Conservation (phyloP, 1,284 basidiomycete genomes). For the Fistulinella staudtii region DNA sequence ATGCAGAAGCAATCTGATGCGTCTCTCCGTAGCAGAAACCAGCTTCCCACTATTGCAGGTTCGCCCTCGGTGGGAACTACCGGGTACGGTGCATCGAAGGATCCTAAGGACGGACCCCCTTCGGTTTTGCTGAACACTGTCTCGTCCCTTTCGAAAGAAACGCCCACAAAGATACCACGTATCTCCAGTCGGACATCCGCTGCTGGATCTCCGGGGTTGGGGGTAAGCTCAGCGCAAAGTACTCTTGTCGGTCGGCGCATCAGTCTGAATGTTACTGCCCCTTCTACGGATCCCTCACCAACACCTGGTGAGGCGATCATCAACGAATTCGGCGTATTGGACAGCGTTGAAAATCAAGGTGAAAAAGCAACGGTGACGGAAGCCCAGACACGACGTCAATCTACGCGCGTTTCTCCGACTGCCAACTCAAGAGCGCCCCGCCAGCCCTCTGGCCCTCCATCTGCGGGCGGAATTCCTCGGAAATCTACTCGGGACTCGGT, state of each 20-base stretch:
- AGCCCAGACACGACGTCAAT: constrained; percentile 39
- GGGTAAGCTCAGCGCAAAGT: constrained; percentile 48
- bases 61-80: constrained; percentile 79
- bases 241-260: constrained; percentile 53
- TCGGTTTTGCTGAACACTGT: constrained; percentile 48
- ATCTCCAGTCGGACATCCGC: constrained; percentile 79
- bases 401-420: constrained; percentile 60
- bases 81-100: constrained; percentile 46
- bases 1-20: constrained; percentile 79
- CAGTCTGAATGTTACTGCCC: constrained; percentile 53
- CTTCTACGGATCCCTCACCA: constrained; percentile 65
- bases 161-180: constrained; percentile 92
- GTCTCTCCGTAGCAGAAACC: constrained; percentile 69
- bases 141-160: constrained; percentile 63
- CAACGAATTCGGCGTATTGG: constrained; percentile 79
- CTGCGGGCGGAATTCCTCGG: constrained; percentile 48
- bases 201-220: constrained; percentile 59
- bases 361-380: constrained; percentile 40
- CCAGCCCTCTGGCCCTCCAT: constrained; percentile 51
- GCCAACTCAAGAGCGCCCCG: constrained; percentile 59
- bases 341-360: constrained; percentile 42
- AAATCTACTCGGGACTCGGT: constrained; percentile 72
- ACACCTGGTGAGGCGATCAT: constrained; percentile 43
- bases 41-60: constrained; percentile 84
- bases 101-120: constrained; percentile 53